Conservation (phyloP, 1,139 yeast species). For the Debaryomyces singareniensis region DNA sequence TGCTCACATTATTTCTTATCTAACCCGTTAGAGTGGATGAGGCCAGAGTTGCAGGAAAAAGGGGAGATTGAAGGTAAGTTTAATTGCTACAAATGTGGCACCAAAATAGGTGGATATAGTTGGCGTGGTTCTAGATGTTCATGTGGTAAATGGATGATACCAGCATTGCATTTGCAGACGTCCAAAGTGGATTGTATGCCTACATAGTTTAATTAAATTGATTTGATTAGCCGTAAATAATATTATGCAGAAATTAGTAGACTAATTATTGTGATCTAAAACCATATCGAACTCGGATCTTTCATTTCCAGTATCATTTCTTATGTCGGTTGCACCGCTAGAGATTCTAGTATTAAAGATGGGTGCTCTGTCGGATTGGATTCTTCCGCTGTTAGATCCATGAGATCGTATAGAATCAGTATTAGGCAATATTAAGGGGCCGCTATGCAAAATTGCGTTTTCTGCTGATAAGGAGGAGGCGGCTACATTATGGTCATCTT, state of each 20-base stretch:
- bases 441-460: constrained; percentile 13
- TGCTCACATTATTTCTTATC: constrained; percentile 80
- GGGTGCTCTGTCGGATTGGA: neutral
- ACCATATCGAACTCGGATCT: constrained; percentile 46
- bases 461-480: constrained; percentile 10
- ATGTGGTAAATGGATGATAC: constrained; percentile 94
- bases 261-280: constrained; percentile 21
- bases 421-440: constrained; percentile 14
- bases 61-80: constrained; percentile 81
- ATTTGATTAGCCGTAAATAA: constrained; percentile 4
- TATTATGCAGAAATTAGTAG: constrained; percentile 2
- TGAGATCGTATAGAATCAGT: constrained; percentile 10
- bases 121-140: constrained; percentile 96
- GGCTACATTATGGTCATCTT: constrained; percentile 42
- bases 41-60: constrained; percentile 57
- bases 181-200: constrained; percentile 70
- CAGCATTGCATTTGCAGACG: constrained; percentile 77
- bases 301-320: constrained; percentile 19
- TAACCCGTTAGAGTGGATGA: constrained; percentile 94
- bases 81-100: constrained; percentile 73
- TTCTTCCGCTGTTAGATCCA: neutral
- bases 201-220: neutral
- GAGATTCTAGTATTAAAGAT: neutral
- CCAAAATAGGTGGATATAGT: constrained; percentile 83
- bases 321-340: too few species aligned